Conservation (phyloP, 2,329 filamentous ascomycete species). For the Colletotrichum coccodes region DNA sequence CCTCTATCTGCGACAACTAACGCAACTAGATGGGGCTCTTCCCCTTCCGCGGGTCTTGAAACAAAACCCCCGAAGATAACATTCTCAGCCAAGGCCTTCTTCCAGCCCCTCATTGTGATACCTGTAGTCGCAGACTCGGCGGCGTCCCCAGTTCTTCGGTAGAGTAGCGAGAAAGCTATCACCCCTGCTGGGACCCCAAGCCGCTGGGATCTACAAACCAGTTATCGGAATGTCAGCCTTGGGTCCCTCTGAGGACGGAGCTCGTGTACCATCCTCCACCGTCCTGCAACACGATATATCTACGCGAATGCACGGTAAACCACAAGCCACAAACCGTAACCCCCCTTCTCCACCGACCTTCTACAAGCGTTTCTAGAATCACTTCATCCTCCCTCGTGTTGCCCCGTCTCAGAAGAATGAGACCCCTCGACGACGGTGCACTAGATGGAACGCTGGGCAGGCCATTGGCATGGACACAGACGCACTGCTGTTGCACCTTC, state of each 20-base stretch:
- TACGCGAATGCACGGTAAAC: constrained; percentile 19
- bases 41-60: constrained; percentile 6
- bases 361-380: constrained; percentile 16
- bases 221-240: constrained; percentile 1
- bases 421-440: neutral
- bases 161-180: neutral
- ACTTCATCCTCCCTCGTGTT: constrained; percentile 1
- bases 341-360: constrained; percentile 23
- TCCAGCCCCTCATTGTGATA: neutral
- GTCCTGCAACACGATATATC: constrained; percentile 17
- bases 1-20: constrained; percentile 26
- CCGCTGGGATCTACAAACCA: constrained; percentile 1
- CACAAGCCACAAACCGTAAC: neutral
- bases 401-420: constrained; percentile 12
- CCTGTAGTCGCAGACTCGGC: constrained; percentile 21
- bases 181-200: neutral
- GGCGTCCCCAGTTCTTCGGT: constrained; percentile 2
- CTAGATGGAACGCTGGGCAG: constrained; percentile 9
- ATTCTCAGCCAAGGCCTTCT: constrained; percentile 14
- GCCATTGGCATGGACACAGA: neutral
- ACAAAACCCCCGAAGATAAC: constrained; percentile 29
- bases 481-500: neutral
- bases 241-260: constrained; percentile 3
- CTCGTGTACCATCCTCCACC: constrained; percentile 18
- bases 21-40: neutral